Evolutionary conservation across 2,329 filamentous ascomycete genomes (phyloP).

Genomic region (Mycosphaerella sp.): DNA sequence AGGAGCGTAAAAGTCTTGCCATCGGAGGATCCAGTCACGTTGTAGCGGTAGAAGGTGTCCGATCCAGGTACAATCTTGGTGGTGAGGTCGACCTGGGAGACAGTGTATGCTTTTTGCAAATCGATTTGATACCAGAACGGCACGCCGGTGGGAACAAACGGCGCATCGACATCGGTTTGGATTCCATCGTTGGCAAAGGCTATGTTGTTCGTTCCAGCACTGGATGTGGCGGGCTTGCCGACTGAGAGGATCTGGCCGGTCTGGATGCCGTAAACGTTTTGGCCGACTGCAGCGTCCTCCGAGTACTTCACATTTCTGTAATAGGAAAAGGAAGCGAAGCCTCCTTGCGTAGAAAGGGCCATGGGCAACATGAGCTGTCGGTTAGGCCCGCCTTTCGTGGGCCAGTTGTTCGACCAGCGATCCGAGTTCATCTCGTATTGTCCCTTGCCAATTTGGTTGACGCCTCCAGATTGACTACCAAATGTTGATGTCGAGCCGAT

Average conservation of each 20-base stretch:
- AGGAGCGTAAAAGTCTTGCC: conserved; percentile 8
- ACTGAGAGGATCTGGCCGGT: conserved; percentile 19
- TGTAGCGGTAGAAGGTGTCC: conserved; percentile 23
- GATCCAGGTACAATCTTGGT: conserved; percentile 19
- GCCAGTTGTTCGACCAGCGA: conserved; percentile 21
- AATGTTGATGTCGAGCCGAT: conserved; percentile 20
- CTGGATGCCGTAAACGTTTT: conserved; percentile 22
- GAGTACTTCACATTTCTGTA: conserved; percentile 17
- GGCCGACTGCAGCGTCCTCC: conserved; percentile 17
- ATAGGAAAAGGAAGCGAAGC: conserved; percentile 19
- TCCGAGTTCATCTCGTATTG: conserved; percentile 17
- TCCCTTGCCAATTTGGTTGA: conserved; percentile 11
- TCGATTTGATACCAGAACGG: conserved; percentile 24
- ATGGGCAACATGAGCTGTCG: conserved; percentile 21
- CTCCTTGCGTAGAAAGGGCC: conserved; percentile 6
- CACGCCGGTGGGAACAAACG: conserved; percentile 17
- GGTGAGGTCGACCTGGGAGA: conserved; percentile 19
- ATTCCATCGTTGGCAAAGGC: conserved; percentile 17
- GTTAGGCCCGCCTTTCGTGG: conserved; percentile 14
- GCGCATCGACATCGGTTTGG: conserved; percentile 8
- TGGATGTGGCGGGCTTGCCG: conserved; percentile 13
- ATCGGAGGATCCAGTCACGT: conserved; percentile 18
- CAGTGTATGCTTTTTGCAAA: conserved; percentile 10
- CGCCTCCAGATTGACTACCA: conserved; percentile 18
- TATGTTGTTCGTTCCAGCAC: conserved; percentile 12